Base-by-base conservation (phyloP, 163 green algal genomes). In the Prototheca wickerhamii region DNA sequence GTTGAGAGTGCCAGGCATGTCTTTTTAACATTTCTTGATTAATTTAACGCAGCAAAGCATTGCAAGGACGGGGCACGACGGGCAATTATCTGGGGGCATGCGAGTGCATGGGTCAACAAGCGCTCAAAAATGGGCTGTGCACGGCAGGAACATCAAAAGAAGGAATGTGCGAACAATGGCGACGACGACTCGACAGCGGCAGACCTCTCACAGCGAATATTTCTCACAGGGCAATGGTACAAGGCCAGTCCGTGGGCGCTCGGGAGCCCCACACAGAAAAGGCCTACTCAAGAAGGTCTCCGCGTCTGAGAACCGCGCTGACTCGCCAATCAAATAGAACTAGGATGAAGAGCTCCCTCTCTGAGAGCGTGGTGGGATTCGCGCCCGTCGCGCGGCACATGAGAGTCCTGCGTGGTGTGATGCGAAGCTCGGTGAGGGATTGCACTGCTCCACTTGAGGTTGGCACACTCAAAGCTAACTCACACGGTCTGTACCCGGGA, bases 321-420 rank as follows among this genome's bases (percentile, higher is more conserved):
- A 78, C 64, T 17, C 66, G 42, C 71, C 71, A 78, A 60, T 78
- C 64, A 5, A 78, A 50, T n/a, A 55, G 26, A 25, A 74, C 60
- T 8, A 78, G 58, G 1, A 61, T 46, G 4, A 32, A 52, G 12
- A 78, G 43, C 64, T 78, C 71, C 8, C 71, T 60, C 33, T 71
- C 60, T 6, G 21, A 31, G 3, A 78, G 65, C 33, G 67, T 32
- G 31, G 52, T 51, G 2, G 65, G 18, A 23, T 34, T 21, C 20
- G 64, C 37, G 51, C 32, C 61, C 18, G 71, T 78, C 18, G 71
- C 71, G 5, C 46, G 35, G 46, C 60, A 70, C 53, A 78, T 52
- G 28, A 78, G 54, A 5, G 71, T 66, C 28, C 70, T 72, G 65
- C 50, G 51, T 5, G 15, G 15, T 55, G 46, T 12, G 15, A 55